Base-by-base conservation (phyloP, 2,329 filamentous ascomycete species). In the Aureobasidium sp. region DNA sequence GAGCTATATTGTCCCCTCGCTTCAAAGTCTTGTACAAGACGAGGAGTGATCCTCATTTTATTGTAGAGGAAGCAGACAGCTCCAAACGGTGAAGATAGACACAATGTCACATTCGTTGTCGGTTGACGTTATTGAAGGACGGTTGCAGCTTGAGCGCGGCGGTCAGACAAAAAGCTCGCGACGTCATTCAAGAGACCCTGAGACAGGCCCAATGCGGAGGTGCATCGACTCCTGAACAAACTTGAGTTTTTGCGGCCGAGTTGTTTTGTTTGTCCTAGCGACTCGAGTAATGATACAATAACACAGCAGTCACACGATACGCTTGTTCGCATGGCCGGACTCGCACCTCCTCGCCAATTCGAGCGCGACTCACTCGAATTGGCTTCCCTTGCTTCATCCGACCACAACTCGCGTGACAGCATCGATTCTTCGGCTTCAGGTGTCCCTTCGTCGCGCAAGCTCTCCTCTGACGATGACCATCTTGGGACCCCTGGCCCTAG, bases 361-460 rank as follows among this genome's bases (percentile, higher is more conserved):
- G 57, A 60, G 57, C 57, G 57, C 36, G 94, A 99, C 81, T 97
- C 93, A 51, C 86, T 99, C 71, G 94, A 99, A 79, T 88, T 99
- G 63, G 94, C 92, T 64, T 97, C 92, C 59, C 86, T 99, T 66
- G 94, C 93, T 64, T 96, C 91, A 65, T 92, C 89, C 41, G 91
- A 88, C 68, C 84, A 82, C 59, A 82, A 78, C 52, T 82, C 82
- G 12, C 84, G 87, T 51, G 79, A 82, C n/a, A 89, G 87, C 17
- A 84, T 88, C 62, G 81, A 81, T 44, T 96, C 92, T 39, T 88
- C 86, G 2, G 84, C 86, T 43, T 90, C 89, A n/a, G 93, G 90
- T 68, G 86, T 92, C 69, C 90, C 92, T 15, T 97, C 93, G n/a
- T 97, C 93, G 64, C 88, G 92, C 67, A 88, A 90, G 68, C 82